These are phyloP conservation scores for Phytophthora nicotianae DNA, from an alignment of 352 stramenopile species.

Conservation along the genomic window DNA sequence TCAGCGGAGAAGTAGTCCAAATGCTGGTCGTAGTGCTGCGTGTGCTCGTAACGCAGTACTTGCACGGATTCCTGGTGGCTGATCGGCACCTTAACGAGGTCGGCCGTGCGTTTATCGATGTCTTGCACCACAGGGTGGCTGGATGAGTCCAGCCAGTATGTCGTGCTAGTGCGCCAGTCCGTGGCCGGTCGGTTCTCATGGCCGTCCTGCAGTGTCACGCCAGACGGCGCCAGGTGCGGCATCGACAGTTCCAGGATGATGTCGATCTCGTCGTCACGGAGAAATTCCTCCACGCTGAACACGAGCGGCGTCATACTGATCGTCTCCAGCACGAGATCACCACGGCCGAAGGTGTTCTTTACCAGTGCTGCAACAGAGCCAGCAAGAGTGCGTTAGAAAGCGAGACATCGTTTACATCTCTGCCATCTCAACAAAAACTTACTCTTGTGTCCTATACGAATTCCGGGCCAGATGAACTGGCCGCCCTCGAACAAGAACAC, in stretches of 20 bases:
- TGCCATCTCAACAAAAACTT: slow-evolving; percentile 5
- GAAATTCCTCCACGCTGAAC: slow-evolving; percentile 76
- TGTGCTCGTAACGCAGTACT: slow-evolving; percentile 72
- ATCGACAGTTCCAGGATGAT: slow-evolving; percentile 73
- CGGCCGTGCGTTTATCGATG: slow-evolving; percentile 67
- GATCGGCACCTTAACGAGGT: slow-evolving; percentile 65
- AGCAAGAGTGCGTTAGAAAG: slow-evolving; percentile 1
- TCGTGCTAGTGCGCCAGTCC: slow-evolving; percentile 81
- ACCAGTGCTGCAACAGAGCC: slow-evolving; percentile 37
- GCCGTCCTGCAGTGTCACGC: slow-evolving; percentile 63
- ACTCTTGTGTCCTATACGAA: slow-evolving; percentile 75
- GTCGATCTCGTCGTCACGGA: slow-evolving; percentile 79
- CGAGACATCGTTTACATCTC: background rate
- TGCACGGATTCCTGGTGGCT: slow-evolving; percentile 73
- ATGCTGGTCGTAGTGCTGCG: slow-evolving; percentile 82
- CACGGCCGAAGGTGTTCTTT: slow-evolving; percentile 46
- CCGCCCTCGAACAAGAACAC: slow-evolving; percentile 80
- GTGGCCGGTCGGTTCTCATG: slow-evolving; percentile 67
- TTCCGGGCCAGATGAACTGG: slow-evolving; percentile 77
- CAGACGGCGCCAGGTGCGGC: slow-evolving; percentile 62
- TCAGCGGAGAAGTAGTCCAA: slow-evolving; percentile 33
- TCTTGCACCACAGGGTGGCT: slow-evolving; percentile 44
- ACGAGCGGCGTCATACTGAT: slow-evolving; percentile 71
- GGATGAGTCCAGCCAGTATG: slow-evolving; percentile 69
- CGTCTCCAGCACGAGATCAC: slow-evolving; percentile 61